phyloP scores from a whole-genome alignment of 257 asterid species.

The Gentiana macrophylla region DNA sequence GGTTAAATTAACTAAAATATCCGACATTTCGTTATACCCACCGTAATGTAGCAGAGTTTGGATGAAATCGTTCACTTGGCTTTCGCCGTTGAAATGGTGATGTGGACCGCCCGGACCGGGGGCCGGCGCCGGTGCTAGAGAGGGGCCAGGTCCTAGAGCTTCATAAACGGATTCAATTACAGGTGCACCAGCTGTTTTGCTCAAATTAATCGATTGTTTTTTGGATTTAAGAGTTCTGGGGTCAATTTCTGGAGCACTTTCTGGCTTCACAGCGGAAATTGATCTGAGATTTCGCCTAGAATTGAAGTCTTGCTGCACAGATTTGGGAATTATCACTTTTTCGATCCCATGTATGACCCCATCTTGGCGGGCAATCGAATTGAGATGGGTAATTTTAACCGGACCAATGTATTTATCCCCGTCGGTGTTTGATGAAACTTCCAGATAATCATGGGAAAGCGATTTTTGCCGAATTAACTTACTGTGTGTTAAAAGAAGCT shows the following conservation, averaged over 20 bases:
- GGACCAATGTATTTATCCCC: not conserved
- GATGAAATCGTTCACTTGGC: slow-evolving; percentile 24
- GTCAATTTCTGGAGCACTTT: slow-evolving; percentile 21
- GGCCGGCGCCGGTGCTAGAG: slow-evolving; percentile 24
- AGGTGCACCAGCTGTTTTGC: slow-evolving; percentile 12
- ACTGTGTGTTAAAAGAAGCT: not conserved
- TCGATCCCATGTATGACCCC: slow-evolving; percentile 23
- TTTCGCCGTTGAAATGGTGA: slow-evolving; percentile 24
- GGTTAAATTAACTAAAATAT: slow-evolving; percentile 21
- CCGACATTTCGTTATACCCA: slow-evolving; percentile 23
- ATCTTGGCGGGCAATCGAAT: slow-evolving; percentile 19
- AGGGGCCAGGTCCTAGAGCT: slow-evolving; percentile 25
- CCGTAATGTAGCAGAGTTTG: slow-evolving; percentile 21
- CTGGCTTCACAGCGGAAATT: slow-evolving; percentile 15
- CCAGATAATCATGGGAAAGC: slow-evolving; percentile 5
- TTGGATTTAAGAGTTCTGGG: slow-evolving; percentile 7
- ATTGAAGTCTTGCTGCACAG: slow-evolving; percentile 20
- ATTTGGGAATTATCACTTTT: slow-evolving; percentile 13
- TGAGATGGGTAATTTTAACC: slow-evolving; percentile 6
- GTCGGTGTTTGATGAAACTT: not conserved
- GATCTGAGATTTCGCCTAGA: slow-evolving; percentile 13
- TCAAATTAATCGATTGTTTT: not conserved
- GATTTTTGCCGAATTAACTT: slow-evolving; percentile 7
- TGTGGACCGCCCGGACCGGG: slow-evolving; percentile 27
- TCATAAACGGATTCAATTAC: slow-evolving; percentile 14